phyloP scores from a whole-genome alignment of 441 rosid species.

The Hura crepitans region DNA sequence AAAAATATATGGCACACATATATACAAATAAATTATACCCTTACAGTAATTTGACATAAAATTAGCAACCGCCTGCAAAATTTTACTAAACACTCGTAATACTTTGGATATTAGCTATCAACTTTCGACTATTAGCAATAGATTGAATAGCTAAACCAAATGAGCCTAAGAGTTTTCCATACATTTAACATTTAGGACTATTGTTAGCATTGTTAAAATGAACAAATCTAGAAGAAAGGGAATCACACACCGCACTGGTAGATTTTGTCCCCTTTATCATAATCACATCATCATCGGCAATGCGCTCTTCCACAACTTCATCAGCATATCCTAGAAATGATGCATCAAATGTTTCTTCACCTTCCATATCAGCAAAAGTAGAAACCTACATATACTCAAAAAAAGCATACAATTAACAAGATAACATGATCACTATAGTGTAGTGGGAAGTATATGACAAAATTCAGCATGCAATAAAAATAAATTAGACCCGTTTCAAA shows the following conservation, averaged over 20 bases:
- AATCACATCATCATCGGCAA: conserved; percentile 92
- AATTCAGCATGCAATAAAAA: not conserved
- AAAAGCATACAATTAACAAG: conserved; percentile 14
- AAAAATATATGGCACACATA: no score
- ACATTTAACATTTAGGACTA: not conserved
- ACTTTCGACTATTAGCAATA: no score
- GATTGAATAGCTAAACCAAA: no score
- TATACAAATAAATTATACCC: no score
- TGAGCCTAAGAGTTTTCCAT: conserved; percentile 1
- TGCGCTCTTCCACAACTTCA: conserved; percentile 90
- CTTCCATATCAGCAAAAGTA: conserved; percentile 99
- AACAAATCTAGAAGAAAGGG: not conserved
- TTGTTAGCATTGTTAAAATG: not conserved
- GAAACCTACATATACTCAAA: conserved; percentile 53
- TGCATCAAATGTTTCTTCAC: conserved; percentile 93
- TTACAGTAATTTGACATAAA: no score
- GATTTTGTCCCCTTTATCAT: conserved; percentile 91
- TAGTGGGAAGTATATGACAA: not conserved
- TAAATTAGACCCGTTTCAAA: not conserved
- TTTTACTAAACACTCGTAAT: no score
- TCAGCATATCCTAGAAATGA: conserved; percentile 80
- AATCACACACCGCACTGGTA: conserved; percentile 66
- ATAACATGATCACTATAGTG: not conserved
- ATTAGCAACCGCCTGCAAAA: no score
- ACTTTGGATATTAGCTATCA: no score